A percentile compares a stretch with the other conserved stretches of the same genome.
Evolutionary conservation across 1,284 basidiomycete genomes (phyloP).

Genomic region (Microstroma glucosiphilum): DNA sequence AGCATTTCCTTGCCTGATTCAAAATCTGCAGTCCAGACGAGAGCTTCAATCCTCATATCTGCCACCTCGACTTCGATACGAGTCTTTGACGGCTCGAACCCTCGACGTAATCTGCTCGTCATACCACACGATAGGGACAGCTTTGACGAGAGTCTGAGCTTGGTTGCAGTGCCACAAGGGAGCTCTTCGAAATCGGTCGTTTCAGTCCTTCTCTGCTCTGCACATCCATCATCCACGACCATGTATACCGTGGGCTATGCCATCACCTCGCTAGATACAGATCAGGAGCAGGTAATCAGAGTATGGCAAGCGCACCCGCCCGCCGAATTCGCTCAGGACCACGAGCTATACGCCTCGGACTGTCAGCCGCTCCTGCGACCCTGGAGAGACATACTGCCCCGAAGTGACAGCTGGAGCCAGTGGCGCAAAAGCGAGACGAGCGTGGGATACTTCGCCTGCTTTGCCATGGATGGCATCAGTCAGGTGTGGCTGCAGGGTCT

Average conservation of each 20-base stretch:
- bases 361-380: background rate
- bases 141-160: background rate
- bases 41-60: background rate
- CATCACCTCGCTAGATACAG: background rate
- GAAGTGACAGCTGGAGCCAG: background rate
- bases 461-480: background rate
- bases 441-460: background rate
- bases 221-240: background rate
- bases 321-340: background rate
- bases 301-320: slow-evolving; percentile 1
- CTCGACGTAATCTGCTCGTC: background rate
- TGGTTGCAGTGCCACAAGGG: background rate
- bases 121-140: background rate
- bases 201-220: background rate
- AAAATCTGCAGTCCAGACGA: no score
- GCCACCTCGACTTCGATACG: background rate
- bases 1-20: no score
- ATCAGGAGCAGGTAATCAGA: background rate
- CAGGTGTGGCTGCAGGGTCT: background rate
- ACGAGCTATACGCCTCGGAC: background rate
- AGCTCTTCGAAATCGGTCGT: background rate
- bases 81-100: background rate
- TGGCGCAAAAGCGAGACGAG: background rate
- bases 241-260: background rate
- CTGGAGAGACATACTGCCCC: background rate